Evolutionary conservation across 257 asterid species (phyloP), one percentile per base, ranked within the genome.

Genomic region (Nicotiana sylvestris): DNA sequence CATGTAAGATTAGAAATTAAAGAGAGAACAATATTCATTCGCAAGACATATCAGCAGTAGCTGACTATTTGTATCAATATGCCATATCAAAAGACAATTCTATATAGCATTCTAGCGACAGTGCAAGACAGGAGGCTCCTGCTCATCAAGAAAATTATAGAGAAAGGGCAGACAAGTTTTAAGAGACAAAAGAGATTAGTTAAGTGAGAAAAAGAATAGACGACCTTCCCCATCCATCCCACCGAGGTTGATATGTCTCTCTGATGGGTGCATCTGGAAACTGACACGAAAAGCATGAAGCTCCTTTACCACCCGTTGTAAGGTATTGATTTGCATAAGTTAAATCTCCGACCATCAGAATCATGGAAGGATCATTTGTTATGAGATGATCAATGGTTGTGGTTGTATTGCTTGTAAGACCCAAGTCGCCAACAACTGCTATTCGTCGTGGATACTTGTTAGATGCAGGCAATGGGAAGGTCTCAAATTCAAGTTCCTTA

Each of bases 171-270:
- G 62, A 3, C 17, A 25, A 3, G n/a, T 11, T 29, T 21, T 51
- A 9, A 70, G 4, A 51, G 43, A 39, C 49, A 0, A 79, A 39
- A 57, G 27, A 11, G 17, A 79, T 25, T 68, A 5, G 35, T 53
- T 64, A 78, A 32, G 27, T 27, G 17, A 18, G 65, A 35, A 64
- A 70, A 81, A 58, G 18, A 43, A 69, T 62, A 10, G 16, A 33
- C 84, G 76, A 95, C 98, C 98, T 90, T 83, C 98, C 97, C 98
- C 98, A 95, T 29, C 89, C 97, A 51, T 95, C 98, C 98, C 98
- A 93, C 39, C 97, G 93, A 53, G 98, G 97, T 74, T 93, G 98
- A 89, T 86, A 91, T 4, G 96, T 86, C 81, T 95, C 98, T 83
- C 96, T 85, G 64, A 87, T 93, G 35, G 98, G 98, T 56, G 98